phyloP scores from a whole-genome alignment of 257 asterid species.

The Penstemon newberryi region DNA sequence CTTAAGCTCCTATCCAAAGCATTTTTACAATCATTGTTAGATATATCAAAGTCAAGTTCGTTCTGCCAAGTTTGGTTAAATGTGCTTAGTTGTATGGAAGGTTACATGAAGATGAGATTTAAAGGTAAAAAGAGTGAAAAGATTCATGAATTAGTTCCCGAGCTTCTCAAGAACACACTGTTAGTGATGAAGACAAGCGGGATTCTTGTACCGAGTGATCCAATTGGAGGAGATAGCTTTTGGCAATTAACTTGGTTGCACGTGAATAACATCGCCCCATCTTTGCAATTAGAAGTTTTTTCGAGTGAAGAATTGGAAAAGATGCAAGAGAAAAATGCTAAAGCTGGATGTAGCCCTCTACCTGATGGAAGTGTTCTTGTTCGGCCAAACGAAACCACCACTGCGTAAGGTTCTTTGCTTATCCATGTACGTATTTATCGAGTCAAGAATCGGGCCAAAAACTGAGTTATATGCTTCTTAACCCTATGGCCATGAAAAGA shows the following conservation, averaged over 20 bases:
- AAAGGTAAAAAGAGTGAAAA: slow-evolving; percentile 79
- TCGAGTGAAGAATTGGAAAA: slow-evolving; percentile 64
- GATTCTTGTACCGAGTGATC: slow-evolving; percentile 61
- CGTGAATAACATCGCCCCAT: slow-evolving; percentile 63
- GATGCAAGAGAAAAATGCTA: slow-evolving; percentile 44
- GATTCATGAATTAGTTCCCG: slow-evolving; percentile 82
- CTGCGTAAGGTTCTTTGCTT: slow-evolving; percentile 40
- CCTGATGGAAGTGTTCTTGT: slow-evolving; percentile 56
- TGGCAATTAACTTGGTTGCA: slow-evolving; percentile 90
- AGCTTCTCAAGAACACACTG: slow-evolving; percentile 81
- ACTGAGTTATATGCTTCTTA: slow-evolving; percentile 8
- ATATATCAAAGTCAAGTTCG: slow-evolving; percentile 49
- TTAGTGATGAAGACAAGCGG: slow-evolving; percentile 73
- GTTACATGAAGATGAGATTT: slow-evolving; percentile 57
- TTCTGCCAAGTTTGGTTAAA: slow-evolving; percentile 74
- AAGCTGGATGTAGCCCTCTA: slow-evolving; percentile 49
- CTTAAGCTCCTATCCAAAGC: slow-evolving; percentile 69
- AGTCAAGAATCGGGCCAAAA: slow-evolving; percentile 2
- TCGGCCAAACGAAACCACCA: slow-evolving; percentile 61
- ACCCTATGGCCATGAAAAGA: slow-evolving; percentile 3
- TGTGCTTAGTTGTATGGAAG: slow-evolving; percentile 61
- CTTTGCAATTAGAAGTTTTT: slow-evolving; percentile 69
- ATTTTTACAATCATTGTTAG: slow-evolving; percentile 59
- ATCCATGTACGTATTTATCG: not conserved
- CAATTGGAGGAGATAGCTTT: slow-evolving; percentile 62